phyloP scores from a whole-genome alignment of 2,329 filamentous ascomycete genomes.

The Fusarium verrucosum region DNA sequence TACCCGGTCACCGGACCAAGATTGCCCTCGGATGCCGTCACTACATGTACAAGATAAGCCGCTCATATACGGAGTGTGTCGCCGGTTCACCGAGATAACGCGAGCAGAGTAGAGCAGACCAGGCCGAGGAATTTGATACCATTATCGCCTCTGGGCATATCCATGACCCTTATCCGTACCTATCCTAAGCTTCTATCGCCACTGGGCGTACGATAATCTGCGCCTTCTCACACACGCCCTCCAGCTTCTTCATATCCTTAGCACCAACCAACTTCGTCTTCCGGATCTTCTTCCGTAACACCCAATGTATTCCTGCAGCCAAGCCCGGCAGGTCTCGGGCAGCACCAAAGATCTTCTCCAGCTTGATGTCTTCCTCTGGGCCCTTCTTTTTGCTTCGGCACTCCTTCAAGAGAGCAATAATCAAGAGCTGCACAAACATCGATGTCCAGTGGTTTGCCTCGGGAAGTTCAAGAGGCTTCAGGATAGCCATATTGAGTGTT shows the following conservation, averaged over 20 bases:
- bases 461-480: constrained; percentile 79
- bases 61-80: constrained; percentile 10
- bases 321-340: constrained; percentile 73
- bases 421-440: constrained; percentile 80
- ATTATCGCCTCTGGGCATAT: not conserved
- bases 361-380: constrained; percentile 62
- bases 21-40: constrained; percentile 36
- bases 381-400: constrained; percentile 57
- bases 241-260: constrained; percentile 59
- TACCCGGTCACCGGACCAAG: constrained; percentile 35
- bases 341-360: constrained; percentile 73
- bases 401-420: constrained; percentile 78
- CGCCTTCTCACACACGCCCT: constrained; percentile 48
- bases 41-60: constrained; percentile 18
- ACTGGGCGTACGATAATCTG: constrained; percentile 44
- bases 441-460: constrained; percentile 80
- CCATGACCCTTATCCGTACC: not conserved
- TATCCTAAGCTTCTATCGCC: constrained; percentile 23
- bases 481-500: constrained; percentile 57
- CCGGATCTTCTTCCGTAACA: constrained; percentile 77
- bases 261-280: constrained; percentile 66
- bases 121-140: not conserved
- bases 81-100: constrained; percentile 7
- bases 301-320: constrained; percentile 79
- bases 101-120: not conserved